A percentile compares a stretch with the other conserved stretches of the same genome.
These are phyloP conservation scores for Rhododendron griersonianum DNA, from an alignment of 148 eudicot genomes.

Conservation along the genomic window DNA sequence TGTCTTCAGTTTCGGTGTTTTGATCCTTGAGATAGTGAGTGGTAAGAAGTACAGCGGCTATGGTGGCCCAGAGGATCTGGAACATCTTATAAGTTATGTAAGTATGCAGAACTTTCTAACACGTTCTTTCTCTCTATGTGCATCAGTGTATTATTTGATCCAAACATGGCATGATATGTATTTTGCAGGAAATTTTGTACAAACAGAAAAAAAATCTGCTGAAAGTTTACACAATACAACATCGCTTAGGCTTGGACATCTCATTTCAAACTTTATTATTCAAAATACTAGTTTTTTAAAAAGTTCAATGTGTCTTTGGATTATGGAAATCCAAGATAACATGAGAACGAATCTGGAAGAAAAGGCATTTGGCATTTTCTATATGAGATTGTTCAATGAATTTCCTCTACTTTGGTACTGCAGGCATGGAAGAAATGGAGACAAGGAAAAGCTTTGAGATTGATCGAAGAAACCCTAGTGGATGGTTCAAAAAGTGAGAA, in stretches of 20 bases:
- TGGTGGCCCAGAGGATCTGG: background rate
- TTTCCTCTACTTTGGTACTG: background rate
- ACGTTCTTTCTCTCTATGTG: background rate
- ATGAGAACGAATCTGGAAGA: background rate
- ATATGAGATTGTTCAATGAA: background rate
- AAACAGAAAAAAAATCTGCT: conserved; percentile 10
- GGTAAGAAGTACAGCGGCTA: conserved; percentile 29
- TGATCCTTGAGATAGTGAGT: conserved; percentile 40
- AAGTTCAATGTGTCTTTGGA: too few relatives aligned
- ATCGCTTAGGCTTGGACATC: background rate
- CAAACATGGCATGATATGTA: background rate
- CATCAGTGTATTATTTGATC: background rate
- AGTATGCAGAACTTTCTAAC: background rate
- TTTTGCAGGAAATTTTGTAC: background rate
- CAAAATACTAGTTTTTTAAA: too few relatives aligned
- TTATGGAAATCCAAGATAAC: background rate
- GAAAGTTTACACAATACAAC: too few relatives aligned
- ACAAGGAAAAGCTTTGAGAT: background rate
- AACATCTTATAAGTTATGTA: conserved; percentile 34
- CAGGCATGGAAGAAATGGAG: conserved; percentile 19
- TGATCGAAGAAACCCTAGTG: conserved; percentile 2
- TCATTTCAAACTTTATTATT: too few relatives aligned
- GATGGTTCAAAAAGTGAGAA: background rate
- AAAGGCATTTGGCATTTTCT: background rate
- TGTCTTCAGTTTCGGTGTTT: conserved; percentile 40